Conservation (phyloP, 1,139 yeast genomes). For the Candida dubliniensis region DNA sequence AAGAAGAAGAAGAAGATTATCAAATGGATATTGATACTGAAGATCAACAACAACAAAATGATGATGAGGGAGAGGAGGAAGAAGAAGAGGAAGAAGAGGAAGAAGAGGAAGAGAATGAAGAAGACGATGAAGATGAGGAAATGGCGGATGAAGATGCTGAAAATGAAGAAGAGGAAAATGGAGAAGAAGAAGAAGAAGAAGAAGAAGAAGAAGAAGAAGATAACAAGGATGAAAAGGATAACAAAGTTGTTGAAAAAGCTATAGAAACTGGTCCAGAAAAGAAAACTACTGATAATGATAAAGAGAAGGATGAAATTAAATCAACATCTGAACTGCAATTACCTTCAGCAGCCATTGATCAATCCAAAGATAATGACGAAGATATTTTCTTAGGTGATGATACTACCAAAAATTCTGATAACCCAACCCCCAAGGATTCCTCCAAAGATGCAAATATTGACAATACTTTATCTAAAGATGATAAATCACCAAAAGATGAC, state of each 20-base stretch:
- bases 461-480: no score
- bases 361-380: constrained; percentile 9
- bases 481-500: neutral
- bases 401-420: neutral
- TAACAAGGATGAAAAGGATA: constrained; percentile 19
- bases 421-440: neutral
- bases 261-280: constrained; percentile 18
- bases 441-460: no score
- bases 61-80: constrained; percentile 26
- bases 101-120: constrained; percentile 20
- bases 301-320: constrained; percentile 16
- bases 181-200: constrained; percentile 18
- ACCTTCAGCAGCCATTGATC: constrained; percentile 10
- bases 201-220: constrained; percentile 19
- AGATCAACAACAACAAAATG: constrained; percentile 23
- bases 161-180: constrained; percentile 16
- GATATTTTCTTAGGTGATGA: constrained; percentile 12
- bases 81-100: constrained; percentile 28
- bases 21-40: constrained; percentile 22
- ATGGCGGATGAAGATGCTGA: constrained; percentile 20
- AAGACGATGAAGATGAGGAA: constrained; percentile 19
- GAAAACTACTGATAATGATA: constrained; percentile 21
- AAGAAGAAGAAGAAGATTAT: constrained; percentile 30
- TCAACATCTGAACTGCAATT: constrained; percentile 4
- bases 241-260: constrained; percentile 14